Conservation (phyloP, 2,329 filamentous ascomycete genomes). For the Claviceps maximensis region DNA sequence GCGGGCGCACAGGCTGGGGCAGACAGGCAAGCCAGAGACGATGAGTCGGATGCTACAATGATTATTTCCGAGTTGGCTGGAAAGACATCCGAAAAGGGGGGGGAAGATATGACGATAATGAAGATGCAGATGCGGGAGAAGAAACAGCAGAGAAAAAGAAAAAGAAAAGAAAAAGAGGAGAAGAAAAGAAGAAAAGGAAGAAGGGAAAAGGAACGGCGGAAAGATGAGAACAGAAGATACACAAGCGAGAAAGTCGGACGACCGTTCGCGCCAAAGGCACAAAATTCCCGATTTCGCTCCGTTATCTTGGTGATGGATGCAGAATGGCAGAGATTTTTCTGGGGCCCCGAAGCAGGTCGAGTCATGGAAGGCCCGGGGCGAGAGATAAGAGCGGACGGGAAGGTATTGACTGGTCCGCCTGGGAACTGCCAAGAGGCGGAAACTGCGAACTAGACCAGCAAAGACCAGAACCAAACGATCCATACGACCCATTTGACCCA, state of each 20-base stretch:
- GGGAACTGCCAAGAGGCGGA: neutral
- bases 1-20: too few species aligned
- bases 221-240: neutral
- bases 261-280: neutral
- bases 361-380: conserved; percentile 2
- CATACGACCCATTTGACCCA: neutral
- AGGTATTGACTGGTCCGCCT: neutral
- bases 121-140: neutral
- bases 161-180: neutral
- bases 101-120: neutral
- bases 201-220: neutral
- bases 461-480: neutral
- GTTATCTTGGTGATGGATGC: neutral
- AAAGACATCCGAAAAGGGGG: neutral
- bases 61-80: neutral
- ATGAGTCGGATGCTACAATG: neutral
- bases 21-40: neutral
- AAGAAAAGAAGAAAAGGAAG: neutral
- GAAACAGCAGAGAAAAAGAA: neutral
- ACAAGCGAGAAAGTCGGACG: neutral
- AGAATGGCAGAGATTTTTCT: conserved; percentile 3
- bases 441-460: neutral
- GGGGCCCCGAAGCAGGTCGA: conserved; percentile 2
- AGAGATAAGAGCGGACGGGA: neutral
- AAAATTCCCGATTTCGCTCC: neutral